Base-by-base conservation (phyloP, 129 eudicot genomes). In the Deinandra increscens region DNA sequence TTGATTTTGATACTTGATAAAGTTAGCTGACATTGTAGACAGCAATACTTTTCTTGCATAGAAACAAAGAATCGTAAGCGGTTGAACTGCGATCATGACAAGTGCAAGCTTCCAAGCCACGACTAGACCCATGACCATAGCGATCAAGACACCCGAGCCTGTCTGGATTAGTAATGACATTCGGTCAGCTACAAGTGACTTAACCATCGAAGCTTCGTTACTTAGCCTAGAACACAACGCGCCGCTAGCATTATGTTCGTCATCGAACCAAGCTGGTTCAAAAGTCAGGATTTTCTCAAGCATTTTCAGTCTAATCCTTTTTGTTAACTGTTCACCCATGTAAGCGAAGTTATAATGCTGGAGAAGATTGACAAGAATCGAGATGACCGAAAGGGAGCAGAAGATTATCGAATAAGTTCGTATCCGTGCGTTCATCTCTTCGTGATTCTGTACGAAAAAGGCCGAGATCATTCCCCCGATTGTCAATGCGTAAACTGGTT, bases 401-500 rank as follows among this genome's bases (percentile, higher is more conserved):
- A 86, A 93, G 10, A 87, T 73, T 5, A 86, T 59, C 5, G 88
- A 74, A 53, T 93, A 93, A 39, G 66, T 85, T 46, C 83, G 70
- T 6, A 93, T 89, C 10, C 90, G 74, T 0, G 79, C 44, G 3
- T 81, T 85, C 92, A 93, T 89, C 68, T 93, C 95, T 7, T 79
- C 81, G 31, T 89, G 98, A 66, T 78, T 78, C 4, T 75, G 67
- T 8, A 82, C 29, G 62, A 83, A 93, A 33, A 93, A 93, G 1
- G 98, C 90, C 0, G 98, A 89, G 45, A 93, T 89, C 95, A 89
- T 87, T 73, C 97, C 95, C 13, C 98, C 98, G 3, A 93, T 84
- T 14, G 98, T 89, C 13, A 93, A 65, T 1, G 98, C 96, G 60
- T 93, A 89, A 29, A 87, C 73, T 2, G 98, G 98, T 31, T 93